Evolutionary conservation across 768 basidiomycete species (phyloP).

Genomic region (Mycena maculata): DNA sequence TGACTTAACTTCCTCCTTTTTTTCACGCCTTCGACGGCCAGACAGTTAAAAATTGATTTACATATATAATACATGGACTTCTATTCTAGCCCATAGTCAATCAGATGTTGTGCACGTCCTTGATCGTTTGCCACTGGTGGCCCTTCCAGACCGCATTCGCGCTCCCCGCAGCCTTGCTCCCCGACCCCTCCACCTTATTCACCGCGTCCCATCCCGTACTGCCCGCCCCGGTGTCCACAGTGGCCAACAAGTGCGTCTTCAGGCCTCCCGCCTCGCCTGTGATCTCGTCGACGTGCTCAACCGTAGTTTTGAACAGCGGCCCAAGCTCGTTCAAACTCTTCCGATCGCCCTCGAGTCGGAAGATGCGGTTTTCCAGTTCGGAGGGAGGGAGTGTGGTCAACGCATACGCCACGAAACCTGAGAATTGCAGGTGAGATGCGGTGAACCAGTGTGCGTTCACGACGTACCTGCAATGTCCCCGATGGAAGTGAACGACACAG

Average conservation of each 20-base stretch:
- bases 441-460: neutral
- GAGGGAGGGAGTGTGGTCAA: constrained; percentile 45
- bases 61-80: no score
- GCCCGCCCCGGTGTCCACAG: constrained; percentile 28
- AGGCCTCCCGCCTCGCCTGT: constrained; percentile 9
- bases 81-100: no score
- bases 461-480: constrained; percentile 47
- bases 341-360: constrained; percentile 52
- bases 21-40: no score
- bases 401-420: constrained; percentile 51
- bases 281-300: constrained; percentile 31
- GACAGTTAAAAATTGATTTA: no score
- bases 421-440: no score
- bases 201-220: constrained; percentile 34
- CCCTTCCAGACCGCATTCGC: constrained; percentile 17
- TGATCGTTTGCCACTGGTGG: constrained; percentile 37
- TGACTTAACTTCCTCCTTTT: no score
- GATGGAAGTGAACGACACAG: constrained; percentile 44
- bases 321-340: constrained; percentile 40
- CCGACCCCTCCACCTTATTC: constrained; percentile 19
- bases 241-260: constrained; percentile 2
- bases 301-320: constrained; percentile 34
- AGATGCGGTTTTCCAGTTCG: constrained; percentile 43
- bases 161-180: constrained; percentile 23
- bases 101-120: constrained; percentile 29